Base-by-base conservation (phyloP, 148 eudicot genomes). In the Pharnaceum exiguum region DNA sequence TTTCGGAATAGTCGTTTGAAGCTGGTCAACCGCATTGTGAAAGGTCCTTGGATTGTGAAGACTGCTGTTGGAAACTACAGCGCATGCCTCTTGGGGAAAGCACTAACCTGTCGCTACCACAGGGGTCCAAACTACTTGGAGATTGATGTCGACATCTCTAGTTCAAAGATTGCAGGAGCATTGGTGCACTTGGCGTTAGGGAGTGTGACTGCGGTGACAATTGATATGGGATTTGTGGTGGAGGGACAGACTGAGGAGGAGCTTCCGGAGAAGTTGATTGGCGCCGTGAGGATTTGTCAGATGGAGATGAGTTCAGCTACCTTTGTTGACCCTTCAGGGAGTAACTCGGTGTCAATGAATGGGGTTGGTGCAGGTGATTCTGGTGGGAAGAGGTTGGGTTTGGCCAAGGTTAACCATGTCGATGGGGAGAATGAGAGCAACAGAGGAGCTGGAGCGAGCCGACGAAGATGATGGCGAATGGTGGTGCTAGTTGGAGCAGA, bases 41-140 rank as follows among this genome's bases (percentile, higher is more conserved):
- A 83, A 36, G 98, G 98, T 0, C 98, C 96, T 10, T 93, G 98
- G 98, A 75, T 93, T 44, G 86, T 93, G 24, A 88, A 82, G 59
- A 55, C 79, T 2, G 75, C 98, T 11, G 98, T 85, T 8, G 96
- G 98, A 21, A 83, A 76, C 58, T 79, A 93, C 73, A 70, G 94
- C 12, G 95, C 90, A 1, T 93, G 98, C 27, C 51, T 93, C 0
- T 32, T 93, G 18, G 98, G 98, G 4, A 87, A 76, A 56, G 96
- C 96, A 7, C 69, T 93, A 51, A 85, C 77, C 5, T 83, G 95
- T 54, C 55, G 75, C 26, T 93, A 93, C 50, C 74, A 81, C 44
- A 71, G 81, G 26, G 96, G 96, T 7, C 54, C 72, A 0, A 79
- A 88, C 63, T 93, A 85, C 68, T 52, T 93, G 53, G 98, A 93